Conservation (phyloP, 106 monocot species). For the Allium fistulosum region DNA sequence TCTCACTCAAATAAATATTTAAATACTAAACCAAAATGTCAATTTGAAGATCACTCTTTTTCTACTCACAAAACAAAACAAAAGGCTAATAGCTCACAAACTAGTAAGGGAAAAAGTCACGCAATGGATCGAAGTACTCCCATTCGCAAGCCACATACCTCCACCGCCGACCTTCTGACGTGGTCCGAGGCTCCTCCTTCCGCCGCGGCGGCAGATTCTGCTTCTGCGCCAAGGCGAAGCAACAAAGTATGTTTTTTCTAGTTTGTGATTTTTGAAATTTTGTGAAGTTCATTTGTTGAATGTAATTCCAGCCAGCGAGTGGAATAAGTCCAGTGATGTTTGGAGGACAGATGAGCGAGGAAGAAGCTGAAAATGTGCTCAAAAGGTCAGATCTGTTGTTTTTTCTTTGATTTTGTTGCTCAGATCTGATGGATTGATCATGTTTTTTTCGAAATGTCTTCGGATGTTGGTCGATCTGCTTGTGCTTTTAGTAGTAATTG, state of each 20-base stretch:
- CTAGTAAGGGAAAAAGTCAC: constrained; percentile 1
- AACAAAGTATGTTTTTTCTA: constrained; percentile 3
- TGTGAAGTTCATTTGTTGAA: background rate
- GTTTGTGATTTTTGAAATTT: background rate
- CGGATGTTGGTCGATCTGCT: no score
- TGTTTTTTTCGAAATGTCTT: background rate
- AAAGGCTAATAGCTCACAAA: background rate
- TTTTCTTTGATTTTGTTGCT: background rate
- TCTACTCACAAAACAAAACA: background rate
- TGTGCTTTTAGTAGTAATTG: no score
- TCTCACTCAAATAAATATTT: no score
- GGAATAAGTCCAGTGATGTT: constrained; percentile 26
- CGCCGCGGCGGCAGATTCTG: constrained; percentile 10
- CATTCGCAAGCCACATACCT: constrained; percentile 39
- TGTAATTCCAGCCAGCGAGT: constrained; percentile 21
- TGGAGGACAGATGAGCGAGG: background rate
- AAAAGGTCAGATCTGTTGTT: background rate
- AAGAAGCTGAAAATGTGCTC: background rate
- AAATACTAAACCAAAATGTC: background rate
- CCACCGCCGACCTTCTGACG: constrained; percentile 55
- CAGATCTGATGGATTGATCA: constrained; percentile 20
- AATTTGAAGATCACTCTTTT: background rate
- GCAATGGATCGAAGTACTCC: constrained; percentile 46
- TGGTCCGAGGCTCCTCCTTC: constrained; percentile 43
- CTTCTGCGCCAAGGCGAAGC: background rate